Evolutionary conservation across 371 early-diverging fungal genomes (phyloP).

Genomic region (Pancytospora philotis): DNA sequence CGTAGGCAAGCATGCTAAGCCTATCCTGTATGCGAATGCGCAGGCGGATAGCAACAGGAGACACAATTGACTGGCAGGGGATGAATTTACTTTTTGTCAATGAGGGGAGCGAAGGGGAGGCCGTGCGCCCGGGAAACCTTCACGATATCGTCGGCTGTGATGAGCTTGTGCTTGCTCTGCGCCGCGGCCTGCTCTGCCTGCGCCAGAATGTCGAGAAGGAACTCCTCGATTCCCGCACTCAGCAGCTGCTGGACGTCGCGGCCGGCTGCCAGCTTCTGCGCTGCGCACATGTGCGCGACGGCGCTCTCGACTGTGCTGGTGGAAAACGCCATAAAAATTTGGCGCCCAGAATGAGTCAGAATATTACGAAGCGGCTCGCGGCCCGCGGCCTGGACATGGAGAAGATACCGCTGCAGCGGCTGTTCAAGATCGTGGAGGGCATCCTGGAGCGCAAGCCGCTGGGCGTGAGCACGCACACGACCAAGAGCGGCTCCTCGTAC

Average conservation of each 20-base stretch:
- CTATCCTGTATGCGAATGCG: too few relatives aligned
- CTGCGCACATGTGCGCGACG: background rate
- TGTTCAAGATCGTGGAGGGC: slow-evolving; percentile 29
- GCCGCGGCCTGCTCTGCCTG: background rate
- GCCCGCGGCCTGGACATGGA: background rate
- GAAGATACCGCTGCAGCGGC: background rate
- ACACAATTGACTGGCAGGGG: too few relatives aligned
- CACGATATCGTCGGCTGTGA: background rate
- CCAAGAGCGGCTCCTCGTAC: slow-evolving; percentile 4
- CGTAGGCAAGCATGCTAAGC: too few relatives aligned
- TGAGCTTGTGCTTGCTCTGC: background rate
- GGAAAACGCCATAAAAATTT: slow-evolving; percentile 19
- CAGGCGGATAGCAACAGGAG: too few relatives aligned
- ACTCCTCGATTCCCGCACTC: background rate
- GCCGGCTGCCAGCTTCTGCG: background rate
- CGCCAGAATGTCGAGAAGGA: background rate
- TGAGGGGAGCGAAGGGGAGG: background rate
- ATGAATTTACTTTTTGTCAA: too few relatives aligned
- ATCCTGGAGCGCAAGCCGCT: background rate
- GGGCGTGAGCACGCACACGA: background rate
- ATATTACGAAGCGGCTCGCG: slow-evolving; percentile 22
- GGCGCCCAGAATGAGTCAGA: background rate
- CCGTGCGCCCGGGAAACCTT: background rate
- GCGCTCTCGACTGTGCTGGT: slow-evolving; percentile 2
- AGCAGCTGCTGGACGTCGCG: background rate